Evolutionary conservation across 2,329 filamentous ascomycete genomes (phyloP).

Genomic region (Colletotrichum falcatum): DNA sequence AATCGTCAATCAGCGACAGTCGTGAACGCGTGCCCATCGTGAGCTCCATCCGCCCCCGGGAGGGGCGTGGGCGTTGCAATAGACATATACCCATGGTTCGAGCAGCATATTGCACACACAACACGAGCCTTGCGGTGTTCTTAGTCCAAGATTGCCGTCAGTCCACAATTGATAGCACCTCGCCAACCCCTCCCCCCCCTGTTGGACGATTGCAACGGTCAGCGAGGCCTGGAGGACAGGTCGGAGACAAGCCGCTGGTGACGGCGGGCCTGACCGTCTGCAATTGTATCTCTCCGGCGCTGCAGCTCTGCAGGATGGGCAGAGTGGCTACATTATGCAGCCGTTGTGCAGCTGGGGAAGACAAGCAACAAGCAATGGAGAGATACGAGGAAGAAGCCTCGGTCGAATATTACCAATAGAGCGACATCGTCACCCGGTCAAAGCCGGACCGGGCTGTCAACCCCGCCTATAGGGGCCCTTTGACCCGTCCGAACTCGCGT

Average conservation of each 20-base stretch:
- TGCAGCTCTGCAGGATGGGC: not conserved
- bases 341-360: not conserved
- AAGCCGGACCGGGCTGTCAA: conserved; percentile 28
- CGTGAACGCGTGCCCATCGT: conserved; percentile 18
- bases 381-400: conserved; percentile 19
- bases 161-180: conserved; percentile 38
- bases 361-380: not conserved
- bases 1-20: not conserved
- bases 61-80: conserved; percentile 10
- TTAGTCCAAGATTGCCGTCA: conserved; percentile 15
- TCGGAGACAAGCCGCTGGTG: conserved; percentile 21
- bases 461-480: conserved; percentile 21
- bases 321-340: not conserved
- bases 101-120: not conserved
- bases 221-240: not conserved
- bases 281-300: too few species aligned
- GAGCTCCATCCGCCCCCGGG: not conserved
- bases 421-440: conserved; percentile 21
- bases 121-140: conserved; percentile 15
- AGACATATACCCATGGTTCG: conserved; percentile 29
- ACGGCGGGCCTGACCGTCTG: conserved; percentile 8
- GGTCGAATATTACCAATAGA: conserved; percentile 23
- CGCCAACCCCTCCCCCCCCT: not conserved
- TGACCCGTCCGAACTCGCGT: not conserved
- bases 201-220: conserved; percentile 20